A percentile compares a stretch with the other conserved stretches of the same genome.
Conservation (phyloP, 768 basidiomycete genomes). For the Boletus sp. region DNA sequence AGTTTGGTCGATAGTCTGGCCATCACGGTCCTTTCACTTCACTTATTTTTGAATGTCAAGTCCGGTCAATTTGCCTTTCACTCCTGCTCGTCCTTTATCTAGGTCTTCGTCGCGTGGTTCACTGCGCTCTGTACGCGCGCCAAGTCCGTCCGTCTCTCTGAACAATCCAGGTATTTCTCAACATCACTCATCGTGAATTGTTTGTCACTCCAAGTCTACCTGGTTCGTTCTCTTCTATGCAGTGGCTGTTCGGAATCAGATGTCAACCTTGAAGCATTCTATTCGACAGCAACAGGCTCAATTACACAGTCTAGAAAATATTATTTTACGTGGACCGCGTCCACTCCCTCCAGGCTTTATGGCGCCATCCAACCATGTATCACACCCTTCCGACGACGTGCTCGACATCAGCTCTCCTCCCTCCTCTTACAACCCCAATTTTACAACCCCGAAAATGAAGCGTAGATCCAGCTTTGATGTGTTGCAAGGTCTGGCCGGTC, state of each 20-base stretch:
- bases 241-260: conserved; percentile 77
- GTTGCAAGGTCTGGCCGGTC: conserved; percentile 66
- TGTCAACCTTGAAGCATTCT: conserved; percentile 77
- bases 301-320: conserved; percentile 63
- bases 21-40: conserved; percentile 26
- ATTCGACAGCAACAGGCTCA: conserved; percentile 85
- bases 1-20: conserved; percentile 17
- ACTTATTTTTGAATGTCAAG: conserved; percentile 33
- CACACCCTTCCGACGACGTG: conserved; percentile 33
- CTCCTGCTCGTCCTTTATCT: conserved; percentile 37
- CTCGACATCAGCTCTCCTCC: conserved; percentile 32
- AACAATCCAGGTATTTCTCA: conserved; percentile 64
- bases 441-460: conserved; percentile 46
- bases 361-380: conserved; percentile 38
- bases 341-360: conserved; percentile 46
- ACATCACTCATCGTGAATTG: conserved; percentile 19
- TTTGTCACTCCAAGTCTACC: conserved; percentile 19
- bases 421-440: conserved; percentile 29
- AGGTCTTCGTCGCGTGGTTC: conserved; percentile 51
- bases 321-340: conserved; percentile 64
- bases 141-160: conserved; percentile 51
- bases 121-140: conserved; percentile 45
- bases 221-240: conserved; percentile 28
- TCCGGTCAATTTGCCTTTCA: conserved; percentile 31
- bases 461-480: conserved; percentile 73